A percentile compares a stretch with the other conserved stretches of the same genome.
Conservation (phyloP, 2,329 filamentous ascomycete genomes). For the Aspergillus bombycis region DNA sequence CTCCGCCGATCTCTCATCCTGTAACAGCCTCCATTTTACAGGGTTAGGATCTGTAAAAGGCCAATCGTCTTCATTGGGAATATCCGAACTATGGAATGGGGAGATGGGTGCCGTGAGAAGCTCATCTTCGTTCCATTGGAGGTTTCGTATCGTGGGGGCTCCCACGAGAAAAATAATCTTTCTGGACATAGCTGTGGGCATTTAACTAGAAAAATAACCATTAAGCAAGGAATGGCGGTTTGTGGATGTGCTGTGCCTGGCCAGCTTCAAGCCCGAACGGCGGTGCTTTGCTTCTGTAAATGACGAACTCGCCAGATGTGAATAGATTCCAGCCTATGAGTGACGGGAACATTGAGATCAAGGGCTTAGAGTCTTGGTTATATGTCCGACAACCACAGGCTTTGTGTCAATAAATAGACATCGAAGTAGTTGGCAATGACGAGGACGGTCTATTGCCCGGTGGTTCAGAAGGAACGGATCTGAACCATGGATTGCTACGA, state of each 20-base stretch:
- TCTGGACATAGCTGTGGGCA: slow-evolving; percentile 27
- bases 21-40: slow-evolving; percentile 36
- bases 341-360: background rate
- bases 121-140: slow-evolving; percentile 58
- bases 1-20: slow-evolving; percentile 16
- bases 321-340: background rate
- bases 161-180: slow-evolving; percentile 59
- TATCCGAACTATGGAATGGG: slow-evolving; percentile 30
- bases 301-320: background rate
- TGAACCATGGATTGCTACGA: slow-evolving; percentile 13
- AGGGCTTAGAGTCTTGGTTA: background rate
- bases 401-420: background rate
- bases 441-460: background rate
- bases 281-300: background rate
- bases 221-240: background rate
- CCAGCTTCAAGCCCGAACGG: background rate
- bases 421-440: background rate
- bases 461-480: background rate
- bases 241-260: background rate
- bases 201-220: background rate
- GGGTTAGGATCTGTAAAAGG: slow-evolving; percentile 16
- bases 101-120: slow-evolving; percentile 54
- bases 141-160: slow-evolving; percentile 58
- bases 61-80: slow-evolving; percentile 8
- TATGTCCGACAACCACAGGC: background rate